A percentile compares a stretch with the other conserved stretches of the same genome.
phyloP scores from a whole-genome alignment of 495 filamentous ascomycete genomes.

The Podospora conica region DNA sequence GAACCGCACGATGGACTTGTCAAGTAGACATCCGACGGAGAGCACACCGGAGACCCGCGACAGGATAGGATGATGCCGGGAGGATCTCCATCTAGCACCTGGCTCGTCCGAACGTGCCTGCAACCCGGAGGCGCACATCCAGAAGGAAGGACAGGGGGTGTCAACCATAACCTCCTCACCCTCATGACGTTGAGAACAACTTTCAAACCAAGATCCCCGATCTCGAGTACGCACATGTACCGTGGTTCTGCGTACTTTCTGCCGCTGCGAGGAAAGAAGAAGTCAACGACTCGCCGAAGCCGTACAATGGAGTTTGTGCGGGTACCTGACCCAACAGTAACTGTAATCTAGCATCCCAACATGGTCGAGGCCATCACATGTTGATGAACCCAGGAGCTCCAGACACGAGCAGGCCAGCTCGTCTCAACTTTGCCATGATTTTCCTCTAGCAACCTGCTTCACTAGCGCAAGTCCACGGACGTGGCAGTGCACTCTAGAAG shows the following conservation, averaged over 20 bases:
- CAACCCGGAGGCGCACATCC: background rate
- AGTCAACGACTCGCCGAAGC: background rate
- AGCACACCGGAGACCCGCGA: background rate
- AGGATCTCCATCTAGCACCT: background rate
- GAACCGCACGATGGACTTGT: background rate
- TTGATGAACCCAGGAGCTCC: background rate
- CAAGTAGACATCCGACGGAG: background rate
- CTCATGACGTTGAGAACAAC: background rate
- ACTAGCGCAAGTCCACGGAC: background rate
- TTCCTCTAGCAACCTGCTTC: background rate
- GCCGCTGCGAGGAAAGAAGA: background rate
- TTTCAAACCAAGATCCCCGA: background rate
- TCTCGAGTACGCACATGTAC: background rate
- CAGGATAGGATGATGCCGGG: background rate
- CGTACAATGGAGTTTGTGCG: background rate
- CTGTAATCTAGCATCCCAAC: background rate
- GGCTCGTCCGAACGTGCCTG: background rate
- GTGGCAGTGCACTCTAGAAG: conserved; percentile 19
- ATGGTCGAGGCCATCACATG: too few species aligned
- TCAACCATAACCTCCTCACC: background rate
- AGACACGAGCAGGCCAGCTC: background rate
- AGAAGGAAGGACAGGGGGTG: background rate
- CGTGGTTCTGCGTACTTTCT: background rate
- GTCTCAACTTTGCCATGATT: conserved; percentile 1
- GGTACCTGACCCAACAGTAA: conserved; percentile 10